Base-by-base conservation (phyloP, 2,329 filamentous ascomycete genomes). In the Fusarium stilboides region DNA sequence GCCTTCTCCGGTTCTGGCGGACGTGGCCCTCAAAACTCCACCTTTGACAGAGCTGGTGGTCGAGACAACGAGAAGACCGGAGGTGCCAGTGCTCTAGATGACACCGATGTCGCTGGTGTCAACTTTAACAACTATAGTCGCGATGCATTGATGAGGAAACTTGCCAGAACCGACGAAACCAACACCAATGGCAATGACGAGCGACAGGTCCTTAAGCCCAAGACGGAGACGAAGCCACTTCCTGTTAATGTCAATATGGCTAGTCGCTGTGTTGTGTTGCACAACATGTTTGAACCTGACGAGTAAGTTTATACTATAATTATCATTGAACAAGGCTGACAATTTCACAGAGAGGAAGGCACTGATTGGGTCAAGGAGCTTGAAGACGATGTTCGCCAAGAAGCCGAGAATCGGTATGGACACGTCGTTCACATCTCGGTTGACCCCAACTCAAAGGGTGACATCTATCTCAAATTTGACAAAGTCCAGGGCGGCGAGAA, bases 81-180 rank as follows among this genome's bases (percentile, higher is more conserved):
- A 64, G 94, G 94, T 74, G 95, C 95, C 50, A 97, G 94, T 83
- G 96, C 96, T 75, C 86, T 99, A 53, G 96, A 99, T 82, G 96
- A 99, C 79, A 97, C 94, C 67, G 96, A 99, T 80, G 96, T 99
- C 78, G 94, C 93, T 52, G 96, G 96, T 77, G 95, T 99, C 82
- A 98, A 98, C 84, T 98, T 98, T 91, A 97, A 94, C 88, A 98
- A 98, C 82, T 98, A 97, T 85, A 97, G 94, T 86, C 93, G 96
- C 83, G 94, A 98, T 85, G 93, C 94, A 78, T 91, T 99, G 82
- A 99, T 99, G 96, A 90, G 94, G 81, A 98, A 98, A 84, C 92
- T 99, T 82, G 94, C 96, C 79, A 91, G 96, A 87, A 95, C 92
- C 83, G 94, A 98, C 83, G 94, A 98, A 78, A 86, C 89, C 72